Evolutionary conservation across 2,329 filamentous ascomycete species (phyloP), one percentile per base, ranked within the genome.

Genomic region (Colletotrichum euphorbiae): DNA sequence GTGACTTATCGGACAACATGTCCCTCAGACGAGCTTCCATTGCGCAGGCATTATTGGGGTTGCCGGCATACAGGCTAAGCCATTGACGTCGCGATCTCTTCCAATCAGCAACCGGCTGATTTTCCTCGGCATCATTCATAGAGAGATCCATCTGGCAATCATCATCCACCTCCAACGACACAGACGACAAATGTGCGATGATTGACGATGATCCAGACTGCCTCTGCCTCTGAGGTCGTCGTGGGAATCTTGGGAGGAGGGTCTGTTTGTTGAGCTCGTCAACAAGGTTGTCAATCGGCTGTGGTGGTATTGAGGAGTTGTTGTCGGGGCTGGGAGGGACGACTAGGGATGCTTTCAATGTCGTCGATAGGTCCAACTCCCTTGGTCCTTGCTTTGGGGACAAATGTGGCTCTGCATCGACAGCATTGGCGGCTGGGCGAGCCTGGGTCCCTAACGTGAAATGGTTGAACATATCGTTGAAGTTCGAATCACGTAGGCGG

Each of bases 11-110:
- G n/a, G 48, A 61, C 8, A 69, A 62, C 48, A 69, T 67, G 31
- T 57, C 56, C 31, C 33, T 57, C 7, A 69, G 28, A 17, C 55
- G 67, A 31, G 67, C 38, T 28, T 69, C 48, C 52, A 67, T 69
- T 15, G 42, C 38, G 19, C 50, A 48, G 21, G 67, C 38, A 19
- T 69, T 61, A 19, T 50, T 61, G 15, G 67, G 67, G 28, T 69
- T 69, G 50, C 67, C 61, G 57, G 43, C 51, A 21, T 61, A 62
- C 8, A 56, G 67, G 38, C 67, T 61, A 21, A 67, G 28, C n/a
- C 57, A 63, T 42, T 67, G 67, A 8, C 67, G 62, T 31, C 56
- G 51, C 24, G 57, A 59, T 52, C 67, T 61, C 21, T 69, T 69
- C 62, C 62, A 69, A 8, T 69, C 67, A 19, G 57, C 62, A 11